A percentile compares a stretch with the other conserved stretches of the same genome.
Conservation (phyloP, 257 asterid species). For the Plantago major region DNA sequence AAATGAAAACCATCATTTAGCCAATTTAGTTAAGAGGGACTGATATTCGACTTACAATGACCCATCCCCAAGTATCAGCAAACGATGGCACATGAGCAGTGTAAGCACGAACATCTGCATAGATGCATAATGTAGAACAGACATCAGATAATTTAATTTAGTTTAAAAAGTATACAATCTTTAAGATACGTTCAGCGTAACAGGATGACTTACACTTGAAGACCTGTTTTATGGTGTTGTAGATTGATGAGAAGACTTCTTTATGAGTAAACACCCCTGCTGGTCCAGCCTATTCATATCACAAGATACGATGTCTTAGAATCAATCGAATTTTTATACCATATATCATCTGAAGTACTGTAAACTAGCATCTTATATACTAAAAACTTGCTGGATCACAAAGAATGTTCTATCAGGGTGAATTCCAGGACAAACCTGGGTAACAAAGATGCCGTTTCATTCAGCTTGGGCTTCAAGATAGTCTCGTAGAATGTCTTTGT, state of each 20-base stretch:
- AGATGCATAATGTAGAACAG: too few relatives aligned
- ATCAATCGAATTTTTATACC: too few relatives aligned
- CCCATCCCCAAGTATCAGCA: conserved; percentile 99
- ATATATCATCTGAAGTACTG: too few relatives aligned
- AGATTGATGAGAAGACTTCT: conserved; percentile 90
- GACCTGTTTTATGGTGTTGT: conserved; percentile 84
- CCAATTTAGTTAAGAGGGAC: too few relatives aligned
- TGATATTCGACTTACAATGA: conserved; percentile 39
- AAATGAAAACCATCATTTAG: background rate
- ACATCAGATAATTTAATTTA: too few relatives aligned
- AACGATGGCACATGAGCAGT: conserved; percentile 97
- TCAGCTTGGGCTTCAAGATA: conserved; percentile 81
- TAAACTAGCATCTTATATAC: too few relatives aligned
- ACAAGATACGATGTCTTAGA: background rate
- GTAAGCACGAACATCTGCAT: conserved; percentile 80
- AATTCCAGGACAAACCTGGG: conserved; percentile 49
- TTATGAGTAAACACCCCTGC: conserved; percentile 90
- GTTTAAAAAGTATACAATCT: too few relatives aligned
- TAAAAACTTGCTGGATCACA: too few relatives aligned
- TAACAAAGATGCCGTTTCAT: conserved; percentile 71
- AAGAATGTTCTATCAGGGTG: too few relatives aligned
- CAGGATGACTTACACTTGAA: conserved; percentile 67
- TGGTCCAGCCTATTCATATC: conserved; percentile 71
- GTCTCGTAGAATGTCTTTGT: conserved; percentile 80
- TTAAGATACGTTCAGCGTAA: too few relatives aligned